Percentiles rank a stretch among this genome's conserved stretches.
Evolutionary conservation across 2,329 filamentous ascomycete species (phyloP).

Genomic region (Cercospora beticola): DNA sequence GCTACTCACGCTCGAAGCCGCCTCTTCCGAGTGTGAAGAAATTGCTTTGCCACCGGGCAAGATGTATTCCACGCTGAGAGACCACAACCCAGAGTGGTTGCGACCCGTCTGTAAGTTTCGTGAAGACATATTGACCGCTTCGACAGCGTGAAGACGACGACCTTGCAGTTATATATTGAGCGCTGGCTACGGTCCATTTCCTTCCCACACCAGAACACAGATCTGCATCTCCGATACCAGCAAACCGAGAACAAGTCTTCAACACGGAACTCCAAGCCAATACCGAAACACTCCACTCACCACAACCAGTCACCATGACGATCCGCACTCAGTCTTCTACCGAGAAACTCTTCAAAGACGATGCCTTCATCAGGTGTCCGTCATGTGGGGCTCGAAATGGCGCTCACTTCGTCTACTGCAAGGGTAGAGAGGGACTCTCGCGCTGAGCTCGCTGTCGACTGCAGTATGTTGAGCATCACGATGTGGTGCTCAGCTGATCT

Average conservation of each 20-base stretch:
- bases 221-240: not conserved
- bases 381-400: slow-evolving; percentile 9
- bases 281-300: not conserved
- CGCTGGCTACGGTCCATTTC: not conserved
- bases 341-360: slow-evolving; percentile 5
- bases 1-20: not conserved
- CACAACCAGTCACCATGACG: not conserved
- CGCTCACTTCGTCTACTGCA: slow-evolving; percentile 8
- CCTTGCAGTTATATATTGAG: not conserved
- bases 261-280: not conserved
- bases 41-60: not conserved
- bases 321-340: not conserved
- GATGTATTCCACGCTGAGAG: not conserved
- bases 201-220: not conserved
- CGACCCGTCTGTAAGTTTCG: not conserved
- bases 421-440: not conserved
- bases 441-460: not conserved
- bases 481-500: not conserved
- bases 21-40: not conserved
- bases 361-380: slow-evolving; percentile 11
- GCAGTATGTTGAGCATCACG: not conserved
- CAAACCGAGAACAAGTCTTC: not conserved
- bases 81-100: not conserved
- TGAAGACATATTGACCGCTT: not conserved
- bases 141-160: not conserved